Evolutionary conservation across 2,329 filamentous ascomycete genomes (phyloP).

Genomic region (Botryotinia calthae): DNA sequence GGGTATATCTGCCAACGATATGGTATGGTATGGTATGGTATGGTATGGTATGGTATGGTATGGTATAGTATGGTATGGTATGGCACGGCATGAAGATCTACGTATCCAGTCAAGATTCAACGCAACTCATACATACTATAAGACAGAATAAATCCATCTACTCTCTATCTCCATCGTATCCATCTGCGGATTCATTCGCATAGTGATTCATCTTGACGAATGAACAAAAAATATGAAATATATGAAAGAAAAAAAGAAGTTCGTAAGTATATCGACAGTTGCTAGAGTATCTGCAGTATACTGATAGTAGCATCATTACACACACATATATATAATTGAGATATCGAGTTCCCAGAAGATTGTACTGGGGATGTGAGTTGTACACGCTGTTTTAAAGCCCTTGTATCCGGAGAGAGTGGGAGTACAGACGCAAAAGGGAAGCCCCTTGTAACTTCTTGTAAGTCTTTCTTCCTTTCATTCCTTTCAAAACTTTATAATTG

Average conservation of each 20-base stretch:
- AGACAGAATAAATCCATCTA: too few relatives aligned
- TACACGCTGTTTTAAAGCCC: fast-evolving
- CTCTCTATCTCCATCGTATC: too few relatives aligned
- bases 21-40: not conserved
- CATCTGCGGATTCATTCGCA: not conserved
- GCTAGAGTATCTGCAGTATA: not conserved
- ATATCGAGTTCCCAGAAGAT: fast-evolving
- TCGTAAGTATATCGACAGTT: not conserved
- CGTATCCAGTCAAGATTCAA: not conserved
- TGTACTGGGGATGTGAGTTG: not conserved
- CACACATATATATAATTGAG: not conserved
- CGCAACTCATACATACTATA: too few relatives aligned
- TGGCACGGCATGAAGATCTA: too few relatives aligned
- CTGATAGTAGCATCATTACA: not conserved
- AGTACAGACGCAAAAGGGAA: not conserved
- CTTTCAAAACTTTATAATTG: not conserved
- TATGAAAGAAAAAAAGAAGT: too few relatives aligned
- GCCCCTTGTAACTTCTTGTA: fast-evolving
- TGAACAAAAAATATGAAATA: too few relatives aligned
- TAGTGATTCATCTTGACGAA: not conserved
- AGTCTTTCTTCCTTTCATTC: too few relatives aligned
- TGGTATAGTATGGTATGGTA: too few relatives aligned
- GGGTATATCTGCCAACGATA: too few relatives aligned
- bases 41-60: too few relatives aligned
- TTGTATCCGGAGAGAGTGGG: fast-evolving